These are phyloP conservation scores for Xylariaceae sp. DNA, from an alignment of 2,329 filamentous ascomycete genomes.

Conservation along the genomic window DNA sequence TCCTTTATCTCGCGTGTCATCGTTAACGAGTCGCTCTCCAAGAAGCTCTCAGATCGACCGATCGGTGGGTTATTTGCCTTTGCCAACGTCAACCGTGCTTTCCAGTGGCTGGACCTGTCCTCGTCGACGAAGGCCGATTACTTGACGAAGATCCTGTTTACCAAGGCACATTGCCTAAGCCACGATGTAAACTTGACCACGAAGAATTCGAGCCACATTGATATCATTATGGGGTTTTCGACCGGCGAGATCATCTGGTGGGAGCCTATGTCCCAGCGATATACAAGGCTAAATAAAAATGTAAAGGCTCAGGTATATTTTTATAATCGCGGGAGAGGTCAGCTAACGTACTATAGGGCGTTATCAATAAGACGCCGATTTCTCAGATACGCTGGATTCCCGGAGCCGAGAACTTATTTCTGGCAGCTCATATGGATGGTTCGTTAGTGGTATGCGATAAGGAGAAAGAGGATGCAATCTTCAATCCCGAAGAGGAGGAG, in stretches of 20 bases:
- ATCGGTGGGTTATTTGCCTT: constrained; percentile 85
- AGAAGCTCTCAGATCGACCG: constrained; percentile 77
- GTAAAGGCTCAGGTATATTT: constrained; percentile 48
- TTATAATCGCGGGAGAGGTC: background rate
- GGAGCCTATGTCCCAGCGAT: constrained; percentile 94
- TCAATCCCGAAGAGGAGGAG: constrained; percentile 39
- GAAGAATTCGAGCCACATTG: constrained; percentile 78
- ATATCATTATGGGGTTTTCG: constrained; percentile 93
- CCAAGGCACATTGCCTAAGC: constrained; percentile 91
- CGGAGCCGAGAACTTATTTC: constrained; percentile 88
- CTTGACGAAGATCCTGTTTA: constrained; percentile 93
- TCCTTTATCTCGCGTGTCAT: constrained; percentile 98
- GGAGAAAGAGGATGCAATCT: constrained; percentile 72
- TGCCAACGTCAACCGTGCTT: constrained; percentile 92
- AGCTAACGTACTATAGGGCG: constrained; percentile 57
- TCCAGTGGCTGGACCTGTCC: constrained; percentile 93
- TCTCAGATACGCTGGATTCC: constrained; percentile 92
- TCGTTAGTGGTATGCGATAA: constrained; percentile 94
- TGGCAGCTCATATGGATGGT: constrained; percentile 91
- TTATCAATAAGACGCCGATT: constrained; percentile 84
- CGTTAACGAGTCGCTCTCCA: constrained; percentile 78
- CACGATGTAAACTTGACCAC: constrained; percentile 89
- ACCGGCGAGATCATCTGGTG: constrained; percentile 98
- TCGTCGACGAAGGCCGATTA: constrained; percentile 81
- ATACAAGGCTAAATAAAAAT: constrained; percentile 95